These are phyloP conservation scores for Tylopilus sp. DNA, from an alignment of 768 basidiomycete genomes.

Conservation along the genomic window DNA sequence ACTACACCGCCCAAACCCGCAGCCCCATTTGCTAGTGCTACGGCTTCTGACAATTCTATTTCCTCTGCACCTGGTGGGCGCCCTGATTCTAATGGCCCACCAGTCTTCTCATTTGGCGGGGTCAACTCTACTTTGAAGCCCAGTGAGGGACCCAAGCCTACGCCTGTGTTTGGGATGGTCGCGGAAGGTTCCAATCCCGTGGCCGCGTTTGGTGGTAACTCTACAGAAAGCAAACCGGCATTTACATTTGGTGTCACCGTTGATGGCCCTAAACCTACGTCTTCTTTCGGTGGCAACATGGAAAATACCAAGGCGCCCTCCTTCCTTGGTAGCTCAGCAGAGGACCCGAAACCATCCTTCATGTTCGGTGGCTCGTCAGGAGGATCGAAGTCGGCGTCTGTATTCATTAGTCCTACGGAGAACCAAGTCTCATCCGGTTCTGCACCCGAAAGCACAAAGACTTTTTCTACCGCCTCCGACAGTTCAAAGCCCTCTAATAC, in stretches of 20 bases:
- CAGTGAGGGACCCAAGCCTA: slow-evolving; percentile 12
- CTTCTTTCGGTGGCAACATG: slow-evolving; percentile 3
- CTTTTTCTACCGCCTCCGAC: neutral
- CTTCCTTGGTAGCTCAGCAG: slow-evolving; percentile 4
- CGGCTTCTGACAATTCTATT: slow-evolving; percentile 15
- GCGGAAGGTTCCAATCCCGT: neutral
- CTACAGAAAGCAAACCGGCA: slow-evolving; percentile 10
- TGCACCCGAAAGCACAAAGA: neutral
- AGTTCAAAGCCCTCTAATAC: neutral
- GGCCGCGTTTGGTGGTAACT: slow-evolving; percentile 5
- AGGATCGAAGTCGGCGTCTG: slow-evolving; percentile 1
- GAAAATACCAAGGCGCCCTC: slow-evolving; percentile 2
- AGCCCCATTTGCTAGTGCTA: slow-evolving; percentile 9
- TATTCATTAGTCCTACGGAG: neutral
- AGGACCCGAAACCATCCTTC: slow-evolving; percentile 6
- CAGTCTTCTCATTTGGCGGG: slow-evolving; percentile 22
- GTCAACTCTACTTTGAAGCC: slow-evolving; percentile 13
- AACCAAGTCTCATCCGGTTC: neutral
- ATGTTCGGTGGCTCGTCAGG: slow-evolving; percentile 7
- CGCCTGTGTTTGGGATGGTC: slow-evolving; percentile 16
- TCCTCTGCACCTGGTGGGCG: slow-evolving; percentile 16
- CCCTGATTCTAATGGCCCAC: slow-evolving; percentile 9
- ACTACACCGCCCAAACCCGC: slow-evolving; percentile 17
- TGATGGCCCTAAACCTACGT: slow-evolving; percentile 15
- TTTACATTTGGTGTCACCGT: slow-evolving; percentile 11